Evolutionary conservation across 352 stramenopile genomes (phyloP), one percentile per base, ranked within the genome.

Genomic region (Phytophthora syringae): DNA sequence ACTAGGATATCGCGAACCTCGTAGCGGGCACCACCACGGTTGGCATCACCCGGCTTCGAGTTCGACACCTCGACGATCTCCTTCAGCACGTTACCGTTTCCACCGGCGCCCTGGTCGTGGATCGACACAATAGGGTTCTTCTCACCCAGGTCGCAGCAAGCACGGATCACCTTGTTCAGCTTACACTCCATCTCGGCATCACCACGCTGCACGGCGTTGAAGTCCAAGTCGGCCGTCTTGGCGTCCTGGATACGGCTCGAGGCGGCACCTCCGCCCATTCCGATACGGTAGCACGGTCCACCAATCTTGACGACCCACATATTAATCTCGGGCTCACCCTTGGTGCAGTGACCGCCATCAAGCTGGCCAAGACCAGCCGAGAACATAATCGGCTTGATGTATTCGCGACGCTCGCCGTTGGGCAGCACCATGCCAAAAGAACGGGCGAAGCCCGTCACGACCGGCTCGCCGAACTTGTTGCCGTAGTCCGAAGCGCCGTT

Each of bases 311-410:
- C 94, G 21, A 99, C 96, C 60, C 97, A 93, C 97, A 99, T 99
- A 44, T 88, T 73, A 52, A 93, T 76, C 62, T 98, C 97, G 0
- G 97, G 93, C 58, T 94, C 89, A 11, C 93, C 97, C 81, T 99
- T 99, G 16, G 66, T 75, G 45, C 89, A 90, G 78, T 99, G 98
- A 32, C 84, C 74, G 20, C 75, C 93, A 67, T 99, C 97, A 28
- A 99, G 81, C 66, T 98, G 90, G 27, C 98, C 98, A 25, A 99
- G 82, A 60, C 98, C 98, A 5, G 97, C 97, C 45, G 96, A 99
- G 67, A 99, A 99, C 97, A 99, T 99, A 73, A 99, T 99, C 22
- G 98, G 98, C 82, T 99, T 99, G 60, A 99, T 97, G 92, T 98
- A 99, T 72, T 99, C 98, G 64, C 95, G 97, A 25, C 98, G 89